Conservation (phyloP, 306 rosid genomes). For the Rosa lucieae region DNA sequence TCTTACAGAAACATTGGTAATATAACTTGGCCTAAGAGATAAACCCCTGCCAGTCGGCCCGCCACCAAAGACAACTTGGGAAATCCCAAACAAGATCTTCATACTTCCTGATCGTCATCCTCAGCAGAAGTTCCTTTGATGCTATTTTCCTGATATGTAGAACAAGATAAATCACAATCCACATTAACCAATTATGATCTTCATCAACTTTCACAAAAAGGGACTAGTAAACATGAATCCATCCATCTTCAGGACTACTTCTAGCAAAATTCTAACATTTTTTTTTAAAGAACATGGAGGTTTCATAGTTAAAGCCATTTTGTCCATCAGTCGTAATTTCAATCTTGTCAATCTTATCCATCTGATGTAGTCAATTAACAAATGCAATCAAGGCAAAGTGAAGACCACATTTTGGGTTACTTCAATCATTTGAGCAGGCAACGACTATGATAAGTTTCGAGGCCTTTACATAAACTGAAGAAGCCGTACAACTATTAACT, state of each 20-base stretch:
- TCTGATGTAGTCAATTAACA: not conserved
- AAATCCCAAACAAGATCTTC: not conserved
- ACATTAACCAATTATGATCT: not conserved
- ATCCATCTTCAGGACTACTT: not conserved
- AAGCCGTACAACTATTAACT: not conserved
- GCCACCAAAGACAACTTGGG: not conserved
- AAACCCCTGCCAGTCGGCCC: not conserved
- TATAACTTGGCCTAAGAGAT: not conserved
- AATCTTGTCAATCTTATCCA: not conserved
- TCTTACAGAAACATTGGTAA: not conserved
- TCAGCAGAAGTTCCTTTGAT: not conserved
- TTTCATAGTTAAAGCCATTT: not conserved
- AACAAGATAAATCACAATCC: slow-evolving; percentile 2
- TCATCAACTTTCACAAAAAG: not conserved
- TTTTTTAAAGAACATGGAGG: not conserved
- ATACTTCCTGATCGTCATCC: not conserved
- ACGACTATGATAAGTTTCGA: not conserved
- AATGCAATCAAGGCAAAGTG: not conserved
- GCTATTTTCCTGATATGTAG: not conserved
- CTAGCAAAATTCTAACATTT: not conserved
- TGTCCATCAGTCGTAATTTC: not conserved
- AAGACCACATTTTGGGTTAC: not conserved
- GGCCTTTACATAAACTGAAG: not conserved
- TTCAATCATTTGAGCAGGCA: not conserved
- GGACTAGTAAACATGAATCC: not conserved